Percentiles rank a stretch among this genome's conserved stretches.
phyloP scores from a whole-genome alignment of 2,329 filamentous ascomycete species.

The Penicillium sp. region DNA sequence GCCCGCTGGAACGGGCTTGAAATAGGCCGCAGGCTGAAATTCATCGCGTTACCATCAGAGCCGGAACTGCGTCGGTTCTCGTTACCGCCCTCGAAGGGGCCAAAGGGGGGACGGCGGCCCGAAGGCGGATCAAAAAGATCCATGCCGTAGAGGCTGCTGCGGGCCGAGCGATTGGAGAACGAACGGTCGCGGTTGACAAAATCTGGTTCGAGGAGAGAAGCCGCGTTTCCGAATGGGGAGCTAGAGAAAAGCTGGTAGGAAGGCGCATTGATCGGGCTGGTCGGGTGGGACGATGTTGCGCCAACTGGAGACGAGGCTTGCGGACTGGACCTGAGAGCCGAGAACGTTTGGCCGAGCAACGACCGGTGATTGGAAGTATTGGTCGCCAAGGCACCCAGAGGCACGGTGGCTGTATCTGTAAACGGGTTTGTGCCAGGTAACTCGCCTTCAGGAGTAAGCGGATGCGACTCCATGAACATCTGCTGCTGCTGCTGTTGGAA shows the following conservation, averaged over 20 bases:
- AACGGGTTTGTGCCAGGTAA: constrained; percentile 58
- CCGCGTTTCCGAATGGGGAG: constrained; percentile 40
- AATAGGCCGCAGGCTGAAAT: constrained; percentile 42
- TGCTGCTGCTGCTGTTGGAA: constrained; percentile 53
- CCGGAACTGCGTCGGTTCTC: constrained; percentile 38
- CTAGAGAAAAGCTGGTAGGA: constrained; percentile 37
- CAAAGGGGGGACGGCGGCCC: constrained; percentile 35
- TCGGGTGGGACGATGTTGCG: constrained; percentile 38
- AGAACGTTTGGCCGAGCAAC: constrained; percentile 42
- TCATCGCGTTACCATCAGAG: constrained; percentile 39
- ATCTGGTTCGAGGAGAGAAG: constrained; percentile 39
- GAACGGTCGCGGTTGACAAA: constrained; percentile 44
- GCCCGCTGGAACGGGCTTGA: constrained; percentile 46
- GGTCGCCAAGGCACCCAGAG: constrained; percentile 32
- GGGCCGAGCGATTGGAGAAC: constrained; percentile 47
- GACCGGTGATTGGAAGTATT: constrained; percentile 38
- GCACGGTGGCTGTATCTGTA: constrained; percentile 33
- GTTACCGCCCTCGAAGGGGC: constrained; percentile 36
- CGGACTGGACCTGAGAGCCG: constrained; percentile 40
- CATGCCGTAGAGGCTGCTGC: constrained; percentile 43
- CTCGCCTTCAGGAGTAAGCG: constrained; percentile 64
- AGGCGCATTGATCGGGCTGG: constrained; percentile 39
- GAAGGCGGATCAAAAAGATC: constrained; percentile 36
- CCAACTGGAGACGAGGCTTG: constrained; percentile 40
- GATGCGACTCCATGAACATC: constrained; percentile 48